A percentile compares a stretch with the other conserved stretches of the same genome.
Conservation (phyloP, 2,329 filamentous ascomycete species). For the Trichophyton mentagrophytes region DNA sequence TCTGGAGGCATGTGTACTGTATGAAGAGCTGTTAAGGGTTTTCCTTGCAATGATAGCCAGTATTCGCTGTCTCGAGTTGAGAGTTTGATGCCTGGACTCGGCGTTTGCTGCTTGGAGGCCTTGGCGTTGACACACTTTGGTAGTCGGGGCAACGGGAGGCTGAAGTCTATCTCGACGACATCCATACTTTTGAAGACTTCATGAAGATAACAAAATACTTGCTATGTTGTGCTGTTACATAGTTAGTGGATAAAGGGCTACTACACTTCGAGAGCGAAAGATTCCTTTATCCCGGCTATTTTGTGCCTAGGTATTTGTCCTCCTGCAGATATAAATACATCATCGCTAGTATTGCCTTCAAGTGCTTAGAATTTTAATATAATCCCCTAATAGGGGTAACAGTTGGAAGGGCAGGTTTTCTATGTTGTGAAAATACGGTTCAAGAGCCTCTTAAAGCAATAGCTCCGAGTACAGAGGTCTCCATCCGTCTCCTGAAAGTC, state of each 20-base stretch:
- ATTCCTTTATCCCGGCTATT: too few relatives aligned
- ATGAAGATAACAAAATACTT: too few relatives aligned
- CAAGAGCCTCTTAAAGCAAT: constrained; percentile 62
- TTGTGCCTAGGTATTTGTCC: neutral
- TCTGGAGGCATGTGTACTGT: neutral
- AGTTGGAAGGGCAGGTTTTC: neutral
- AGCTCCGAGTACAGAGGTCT: constrained; percentile 56
- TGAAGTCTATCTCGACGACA: neutral
- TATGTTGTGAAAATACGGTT: neutral
- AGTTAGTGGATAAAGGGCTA: too few relatives aligned
- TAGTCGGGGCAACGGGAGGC: neutral
- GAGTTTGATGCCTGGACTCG: neutral
- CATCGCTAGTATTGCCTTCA: too few relatives aligned
- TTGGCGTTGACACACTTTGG: neutral
- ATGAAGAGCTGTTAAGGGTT: neutral
- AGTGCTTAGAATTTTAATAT: neutral
- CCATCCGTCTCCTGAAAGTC: constrained; percentile 41
- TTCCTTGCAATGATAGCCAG: neutral
- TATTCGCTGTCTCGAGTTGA: neutral
- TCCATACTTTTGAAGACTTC: neutral
- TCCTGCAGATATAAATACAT: too few relatives aligned
- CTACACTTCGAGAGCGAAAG: too few relatives aligned
- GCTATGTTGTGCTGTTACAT: too few relatives aligned
- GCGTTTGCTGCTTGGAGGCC: neutral
- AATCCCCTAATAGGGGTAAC: neutral